Percentiles rank a stretch among this genome's conserved stretches.
Conservation (phyloP, 2,329 filamentous ascomycete species). For the Gremmenia infestans region DNA sequence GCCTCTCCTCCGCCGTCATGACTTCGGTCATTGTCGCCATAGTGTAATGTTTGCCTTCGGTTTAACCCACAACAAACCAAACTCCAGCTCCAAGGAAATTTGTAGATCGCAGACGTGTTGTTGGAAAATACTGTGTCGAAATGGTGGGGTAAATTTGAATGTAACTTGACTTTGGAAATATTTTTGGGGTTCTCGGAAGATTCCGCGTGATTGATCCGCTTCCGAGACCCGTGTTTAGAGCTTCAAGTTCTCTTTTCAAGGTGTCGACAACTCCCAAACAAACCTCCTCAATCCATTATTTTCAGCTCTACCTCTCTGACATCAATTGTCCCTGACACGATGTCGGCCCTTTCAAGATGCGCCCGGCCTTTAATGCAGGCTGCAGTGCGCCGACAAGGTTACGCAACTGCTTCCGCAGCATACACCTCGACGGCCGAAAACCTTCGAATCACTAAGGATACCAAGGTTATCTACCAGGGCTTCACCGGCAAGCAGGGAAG, state of each 20-base stretch:
- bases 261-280: neutral
- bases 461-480: slow-evolving; percentile 93
- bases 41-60: neutral
- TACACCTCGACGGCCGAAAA: slow-evolving; percentile 75
- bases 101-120: neutral
- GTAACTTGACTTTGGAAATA: neutral
- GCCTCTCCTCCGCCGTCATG: slow-evolving; percentile 47
- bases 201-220: neutral
- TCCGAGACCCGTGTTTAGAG: neutral
- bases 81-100: neutral
- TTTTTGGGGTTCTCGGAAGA: neutral
- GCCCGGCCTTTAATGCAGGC: slow-evolving; percentile 62
- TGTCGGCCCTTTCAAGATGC: slow-evolving; percentile 82
- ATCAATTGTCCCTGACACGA: slow-evolving; percentile 43
- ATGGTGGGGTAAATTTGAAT: neutral
- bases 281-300: slow-evolving; percentile 3
- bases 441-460: slow-evolving; percentile 87
- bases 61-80: neutral
- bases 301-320: slow-evolving; percentile 17
- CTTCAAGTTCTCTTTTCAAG: neutral
- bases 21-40: slow-evolving; percentile 54
- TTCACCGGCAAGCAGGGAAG: slow-evolving; percentile 97
- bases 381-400: slow-evolving; percentile 66
- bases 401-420: slow-evolving; percentile 65
- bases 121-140: neutral